Evolutionary conservation across 1,284 basidiomycete genomes (phyloP).

Genomic region (Puccinia coronata): DNA sequence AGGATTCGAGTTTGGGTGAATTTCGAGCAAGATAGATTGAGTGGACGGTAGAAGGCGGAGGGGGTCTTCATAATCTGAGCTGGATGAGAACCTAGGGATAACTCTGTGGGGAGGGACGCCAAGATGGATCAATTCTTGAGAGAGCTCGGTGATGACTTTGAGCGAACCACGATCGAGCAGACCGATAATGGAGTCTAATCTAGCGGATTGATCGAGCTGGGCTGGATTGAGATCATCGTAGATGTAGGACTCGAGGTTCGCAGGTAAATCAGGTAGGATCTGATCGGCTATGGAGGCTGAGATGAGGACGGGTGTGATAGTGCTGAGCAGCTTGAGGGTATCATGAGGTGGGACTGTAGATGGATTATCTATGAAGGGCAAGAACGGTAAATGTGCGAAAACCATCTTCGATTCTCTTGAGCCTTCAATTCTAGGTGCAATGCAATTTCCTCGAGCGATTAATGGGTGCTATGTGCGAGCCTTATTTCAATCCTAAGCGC

Average conservation of each 20-base stretch:
- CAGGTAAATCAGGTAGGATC: background rate
- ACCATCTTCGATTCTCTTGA: no score
- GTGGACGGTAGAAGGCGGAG: background rate
- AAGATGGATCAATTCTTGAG: background rate
- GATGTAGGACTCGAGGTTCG: constrained; percentile 21
- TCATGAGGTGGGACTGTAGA: background rate
- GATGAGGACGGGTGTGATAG: constrained; percentile 35
- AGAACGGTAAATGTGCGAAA: constrained; percentile 31
- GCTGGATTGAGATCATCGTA: background rate
- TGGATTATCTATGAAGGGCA: constrained; percentile 20
- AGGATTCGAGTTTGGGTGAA: background rate
- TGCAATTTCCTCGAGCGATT: no score
- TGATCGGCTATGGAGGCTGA: background rate
- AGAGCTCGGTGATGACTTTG: constrained; percentile 32
- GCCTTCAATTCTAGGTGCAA: no score
- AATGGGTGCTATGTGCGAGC: no score
- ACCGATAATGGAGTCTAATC: background rate
- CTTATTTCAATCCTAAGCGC: no score
- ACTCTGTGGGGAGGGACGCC: constrained; percentile 19
- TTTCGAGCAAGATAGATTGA: background rate
- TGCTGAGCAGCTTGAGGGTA: background rate
- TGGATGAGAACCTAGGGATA: background rate
- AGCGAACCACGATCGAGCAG: constrained; percentile 7
- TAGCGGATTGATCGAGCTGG: background rate
- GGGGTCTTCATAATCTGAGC: background rate